Evolutionary conservation across 257 asterid species (phyloP).

Genomic region (Gentiana dahurica): DNA sequence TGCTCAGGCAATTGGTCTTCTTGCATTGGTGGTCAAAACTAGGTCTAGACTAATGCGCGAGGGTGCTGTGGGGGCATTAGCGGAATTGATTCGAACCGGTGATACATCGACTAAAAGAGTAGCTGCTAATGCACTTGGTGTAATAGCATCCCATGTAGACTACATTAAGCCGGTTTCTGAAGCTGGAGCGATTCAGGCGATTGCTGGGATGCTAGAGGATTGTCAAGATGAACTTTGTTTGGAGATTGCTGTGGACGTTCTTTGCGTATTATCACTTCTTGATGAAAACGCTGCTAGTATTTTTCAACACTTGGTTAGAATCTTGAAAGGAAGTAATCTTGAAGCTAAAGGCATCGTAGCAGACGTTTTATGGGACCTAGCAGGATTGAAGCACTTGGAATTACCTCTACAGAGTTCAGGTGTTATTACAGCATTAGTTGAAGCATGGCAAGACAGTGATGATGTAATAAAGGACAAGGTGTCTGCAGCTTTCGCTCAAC

Average conservation of each 20-base stretch:
- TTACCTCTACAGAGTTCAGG: slow-evolving; percentile 28
- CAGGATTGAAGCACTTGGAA: slow-evolving; percentile 29
- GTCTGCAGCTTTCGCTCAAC: slow-evolving; percentile 44
- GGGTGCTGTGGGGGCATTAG: slow-evolving; percentile 34
- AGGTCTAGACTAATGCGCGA: slow-evolving; percentile 26
- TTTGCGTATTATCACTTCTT: slow-evolving; percentile 38
- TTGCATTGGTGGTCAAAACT: slow-evolving; percentile 42
- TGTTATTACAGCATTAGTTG: slow-evolving; percentile 30
- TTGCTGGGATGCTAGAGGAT: slow-evolving; percentile 33
- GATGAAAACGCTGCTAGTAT: slow-evolving; percentile 42
- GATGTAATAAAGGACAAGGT: slow-evolving; percentile 36
- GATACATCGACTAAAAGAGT: slow-evolving; percentile 27
- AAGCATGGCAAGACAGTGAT: slow-evolving; percentile 26
- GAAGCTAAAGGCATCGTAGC: slow-evolving; percentile 53
- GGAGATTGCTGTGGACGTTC: slow-evolving; percentile 52
- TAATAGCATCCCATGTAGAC: slow-evolving; percentile 40
- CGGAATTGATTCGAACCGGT: slow-evolving; percentile 33
- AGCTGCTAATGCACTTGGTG: slow-evolving; percentile 58
- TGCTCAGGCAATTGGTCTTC: slow-evolving; percentile 55
- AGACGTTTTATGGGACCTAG: slow-evolving; percentile 41
- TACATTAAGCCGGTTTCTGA: slow-evolving; percentile 33
- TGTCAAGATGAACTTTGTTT: slow-evolving; percentile 24
- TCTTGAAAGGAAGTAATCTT: slow-evolving; percentile 23
- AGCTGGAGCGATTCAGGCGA: slow-evolving; percentile 40
- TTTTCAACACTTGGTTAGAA: slow-evolving; percentile 31